A percentile compares a stretch with the other conserved stretches of the same genome.
These are phyloP conservation scores for Fraxinus cuspidata DNA, from an alignment of 257 asterid species.

Conservation along the genomic window DNA sequence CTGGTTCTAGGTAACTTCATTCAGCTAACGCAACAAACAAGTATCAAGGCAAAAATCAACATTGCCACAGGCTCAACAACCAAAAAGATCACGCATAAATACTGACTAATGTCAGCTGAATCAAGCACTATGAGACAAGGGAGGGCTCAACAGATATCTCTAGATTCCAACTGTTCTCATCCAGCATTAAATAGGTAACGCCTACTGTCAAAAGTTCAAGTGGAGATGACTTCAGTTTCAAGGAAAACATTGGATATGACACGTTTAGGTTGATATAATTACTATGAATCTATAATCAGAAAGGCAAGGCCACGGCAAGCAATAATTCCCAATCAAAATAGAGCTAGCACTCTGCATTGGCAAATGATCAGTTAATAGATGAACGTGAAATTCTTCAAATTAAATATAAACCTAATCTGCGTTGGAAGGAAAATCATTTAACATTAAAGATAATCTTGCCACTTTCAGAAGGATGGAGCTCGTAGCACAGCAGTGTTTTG, in stretches of 20 bases:
- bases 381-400: not conserved
- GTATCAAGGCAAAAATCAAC: not conserved
- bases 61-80: not conserved
- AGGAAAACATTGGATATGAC: not conserved
- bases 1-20: conserved; percentile 3
- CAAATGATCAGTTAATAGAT: not conserved
- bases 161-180: not conserved
- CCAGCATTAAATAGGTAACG: not conserved
- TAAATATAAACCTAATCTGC: not conserved
- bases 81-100: not conserved
- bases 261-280: not conserved
- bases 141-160: conserved; percentile 6
- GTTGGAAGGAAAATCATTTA: not conserved
- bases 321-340: not conserved
- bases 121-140: conserved; percentile 12
- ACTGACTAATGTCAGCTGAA: not conserved
- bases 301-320: not conserved
- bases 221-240: not conserved
- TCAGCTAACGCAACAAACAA: not conserved
- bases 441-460: not conserved
- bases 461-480: not conserved
- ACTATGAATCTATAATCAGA: not conserved
- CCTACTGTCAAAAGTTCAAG: not conserved
- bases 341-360: not conserved
- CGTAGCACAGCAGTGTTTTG: not conserved